These are phyloP conservation scores for Starmerella sirachaensis DNA, from an alignment of 805 yeast species.

Conservation along the genomic window DNA sequence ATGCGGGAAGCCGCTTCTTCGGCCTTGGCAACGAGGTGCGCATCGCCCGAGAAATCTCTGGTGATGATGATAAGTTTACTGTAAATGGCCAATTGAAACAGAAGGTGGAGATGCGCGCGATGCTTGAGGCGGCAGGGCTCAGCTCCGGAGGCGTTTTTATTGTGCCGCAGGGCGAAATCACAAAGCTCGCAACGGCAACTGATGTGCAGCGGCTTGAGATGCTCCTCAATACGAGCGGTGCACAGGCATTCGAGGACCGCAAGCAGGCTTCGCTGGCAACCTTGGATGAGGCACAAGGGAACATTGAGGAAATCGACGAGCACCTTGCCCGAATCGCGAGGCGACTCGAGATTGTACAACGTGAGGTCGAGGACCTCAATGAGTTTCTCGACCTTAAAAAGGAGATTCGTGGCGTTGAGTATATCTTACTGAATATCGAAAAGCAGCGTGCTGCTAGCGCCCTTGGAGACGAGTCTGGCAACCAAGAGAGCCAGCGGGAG, in stretches of 20 bases:
- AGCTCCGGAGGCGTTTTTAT: conserved; percentile 79
- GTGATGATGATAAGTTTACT: conserved; percentile 70
- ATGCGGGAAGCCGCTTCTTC: conserved; percentile 63
- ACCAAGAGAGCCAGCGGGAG: conserved; percentile 8
- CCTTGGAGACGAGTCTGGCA: conserved; percentile 3
- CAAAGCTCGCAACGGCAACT: conserved; percentile 77
- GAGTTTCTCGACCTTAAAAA: conserved; percentile 57
- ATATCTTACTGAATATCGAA: conserved; percentile 66
- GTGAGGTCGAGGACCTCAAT: conserved; percentile 66
- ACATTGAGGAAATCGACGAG: conserved; percentile 58
- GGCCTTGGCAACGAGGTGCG: conserved; percentile 54
- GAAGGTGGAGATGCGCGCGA: conserved; percentile 64
- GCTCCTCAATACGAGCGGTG: conserved; percentile 89
- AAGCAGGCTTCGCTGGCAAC: conserved; percentile 66
- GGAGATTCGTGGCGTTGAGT: conserved; percentile 59
- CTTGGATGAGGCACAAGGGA: conserved; percentile 60
- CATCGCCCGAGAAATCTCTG: conserved; percentile 81
- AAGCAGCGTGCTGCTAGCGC: conserved; percentile 6
- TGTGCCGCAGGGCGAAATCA: conserved; percentile 92
- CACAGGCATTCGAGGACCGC: conserved; percentile 75
- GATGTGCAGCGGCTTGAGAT: conserved; percentile 68
- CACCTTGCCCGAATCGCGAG: conserved; percentile 58
- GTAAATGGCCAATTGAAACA: conserved; percentile 70
- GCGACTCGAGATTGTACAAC: conserved; percentile 63
- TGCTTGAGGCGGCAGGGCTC: conserved; percentile 80